These are phyloP conservation scores for Pythium aristosporum DNA, from an alignment of 352 stramenopile species.

Conservation along the genomic window DNA sequence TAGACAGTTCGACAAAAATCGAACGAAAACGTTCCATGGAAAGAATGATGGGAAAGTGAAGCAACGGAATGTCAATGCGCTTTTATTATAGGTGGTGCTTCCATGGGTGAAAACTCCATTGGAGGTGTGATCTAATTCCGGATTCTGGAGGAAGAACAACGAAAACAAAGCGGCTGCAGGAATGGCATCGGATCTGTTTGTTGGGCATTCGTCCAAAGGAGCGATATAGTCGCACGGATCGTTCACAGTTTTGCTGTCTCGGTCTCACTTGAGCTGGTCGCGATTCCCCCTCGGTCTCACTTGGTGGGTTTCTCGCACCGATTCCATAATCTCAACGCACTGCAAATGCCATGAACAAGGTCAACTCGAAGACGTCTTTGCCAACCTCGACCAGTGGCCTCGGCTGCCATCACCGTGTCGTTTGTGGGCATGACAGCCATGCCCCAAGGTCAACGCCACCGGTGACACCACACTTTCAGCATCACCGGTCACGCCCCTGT, in stretches of 20 bases:
- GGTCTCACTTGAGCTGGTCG: background rate
- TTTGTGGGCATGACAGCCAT: slow-evolving; percentile 13
- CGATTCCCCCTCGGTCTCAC: background rate
- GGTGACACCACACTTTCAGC: background rate
- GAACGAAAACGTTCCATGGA: slow-evolving; percentile 7
- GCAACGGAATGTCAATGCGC: background rate
- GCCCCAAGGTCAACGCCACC: background rate
- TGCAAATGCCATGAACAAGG: slow-evolving; percentile 10
- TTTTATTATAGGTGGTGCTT: background rate
- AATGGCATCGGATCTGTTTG: too few species aligned
- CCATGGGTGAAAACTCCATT: background rate
- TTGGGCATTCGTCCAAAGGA: background rate
- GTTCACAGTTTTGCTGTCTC: background rate
- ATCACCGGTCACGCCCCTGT: background rate
- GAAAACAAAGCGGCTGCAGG: background rate
- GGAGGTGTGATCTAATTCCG: too few species aligned
- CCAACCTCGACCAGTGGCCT: slow-evolving; percentile 7
- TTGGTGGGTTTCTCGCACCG: background rate
- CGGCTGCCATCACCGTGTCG: slow-evolving; percentile 2
- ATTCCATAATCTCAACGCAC: slow-evolving; percentile 1
- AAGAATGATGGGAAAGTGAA: background rate
- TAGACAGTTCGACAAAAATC: slow-evolving; percentile 9
- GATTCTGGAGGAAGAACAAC: background rate
- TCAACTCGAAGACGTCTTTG: slow-evolving; percentile 10
- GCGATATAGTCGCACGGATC: background rate